These are phyloP conservation scores for Backusella westeae DNA, from an alignment of 192 early-diverging fungal species.

Conservation along the genomic window DNA sequence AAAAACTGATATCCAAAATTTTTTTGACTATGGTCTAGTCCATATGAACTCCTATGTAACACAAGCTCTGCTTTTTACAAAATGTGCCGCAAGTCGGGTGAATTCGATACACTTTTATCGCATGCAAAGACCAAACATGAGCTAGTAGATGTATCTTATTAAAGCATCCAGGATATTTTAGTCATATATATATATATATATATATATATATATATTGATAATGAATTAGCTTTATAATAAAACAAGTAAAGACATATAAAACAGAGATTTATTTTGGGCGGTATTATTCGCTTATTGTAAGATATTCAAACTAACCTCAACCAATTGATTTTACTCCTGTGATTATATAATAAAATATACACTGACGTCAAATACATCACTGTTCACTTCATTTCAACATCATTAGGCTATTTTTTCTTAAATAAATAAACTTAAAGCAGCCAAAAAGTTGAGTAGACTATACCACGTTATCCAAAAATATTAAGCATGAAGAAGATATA, in stretches of 20 bases:
- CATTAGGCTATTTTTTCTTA: no score
- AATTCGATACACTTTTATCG: conserved; percentile 64
- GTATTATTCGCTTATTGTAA: not conserved
- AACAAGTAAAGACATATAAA: not conserved
- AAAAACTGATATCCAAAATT: not conserved
- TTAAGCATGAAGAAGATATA: no score
- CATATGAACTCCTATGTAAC: conserved; percentile 58
- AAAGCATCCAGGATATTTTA: not conserved
- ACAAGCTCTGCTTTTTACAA: conserved; percentile 58
- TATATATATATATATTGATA: not conserved
- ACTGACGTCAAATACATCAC: no score
- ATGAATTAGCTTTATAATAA: not conserved
- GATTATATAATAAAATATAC: not conserved
- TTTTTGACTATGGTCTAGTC: conserved; percentile 37
- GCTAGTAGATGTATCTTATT: not conserved
- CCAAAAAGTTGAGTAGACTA: no score
- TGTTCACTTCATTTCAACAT: no score
- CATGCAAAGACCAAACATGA: conserved; percentile 42
- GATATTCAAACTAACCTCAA: not conserved
- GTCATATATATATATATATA: not conserved
- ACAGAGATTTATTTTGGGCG: not conserved
- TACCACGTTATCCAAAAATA: no score
- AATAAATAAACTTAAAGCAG: no score
- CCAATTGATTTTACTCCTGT: not conserved
- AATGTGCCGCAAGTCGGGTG: conserved; percentile 85